phyloP scores from a whole-genome alignment of 345 rosid genomes.

The Citrus medica region DNA sequence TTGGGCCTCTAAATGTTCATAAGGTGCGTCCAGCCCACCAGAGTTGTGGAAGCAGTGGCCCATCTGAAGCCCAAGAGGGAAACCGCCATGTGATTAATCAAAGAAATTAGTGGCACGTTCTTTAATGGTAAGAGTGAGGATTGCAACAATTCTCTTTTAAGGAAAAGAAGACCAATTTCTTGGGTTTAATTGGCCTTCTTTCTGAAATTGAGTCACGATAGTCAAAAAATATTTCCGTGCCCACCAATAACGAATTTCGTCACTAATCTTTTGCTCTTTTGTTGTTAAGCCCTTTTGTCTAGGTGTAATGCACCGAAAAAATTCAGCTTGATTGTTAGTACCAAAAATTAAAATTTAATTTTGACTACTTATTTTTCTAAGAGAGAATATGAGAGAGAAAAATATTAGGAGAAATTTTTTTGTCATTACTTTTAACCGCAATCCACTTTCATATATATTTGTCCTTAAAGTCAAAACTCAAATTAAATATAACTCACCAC shows the following conservation, averaged over 20 bases:
- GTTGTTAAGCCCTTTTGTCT: background rate
- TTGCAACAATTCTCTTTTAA: too few relatives aligned
- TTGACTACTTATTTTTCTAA: too few relatives aligned
- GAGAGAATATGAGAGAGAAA: too few relatives aligned
- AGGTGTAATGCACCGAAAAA: background rate
- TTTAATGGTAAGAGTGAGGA: background rate
- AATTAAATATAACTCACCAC: background rate
- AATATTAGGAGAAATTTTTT: too few relatives aligned
- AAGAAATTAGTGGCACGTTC: background rate
- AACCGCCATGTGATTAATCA: background rate
- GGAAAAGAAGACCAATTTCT: too few relatives aligned
- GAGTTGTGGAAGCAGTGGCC: background rate
- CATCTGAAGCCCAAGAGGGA: background rate
- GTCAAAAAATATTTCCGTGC: background rate
- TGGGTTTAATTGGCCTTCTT: background rate
- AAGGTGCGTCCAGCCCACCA: background rate
- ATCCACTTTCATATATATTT: background rate
- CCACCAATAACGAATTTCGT: background rate
- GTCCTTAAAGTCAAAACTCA: background rate
- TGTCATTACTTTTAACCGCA: background rate
- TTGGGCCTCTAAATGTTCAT: too few relatives aligned
- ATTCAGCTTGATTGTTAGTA: too few relatives aligned
- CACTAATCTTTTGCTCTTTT: background rate
- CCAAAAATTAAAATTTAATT: too few relatives aligned
- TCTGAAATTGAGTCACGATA: background rate